Evolutionary conservation across 306 rosid species (phyloP).

Genomic region (Spatholobus suberectus): DNA sequence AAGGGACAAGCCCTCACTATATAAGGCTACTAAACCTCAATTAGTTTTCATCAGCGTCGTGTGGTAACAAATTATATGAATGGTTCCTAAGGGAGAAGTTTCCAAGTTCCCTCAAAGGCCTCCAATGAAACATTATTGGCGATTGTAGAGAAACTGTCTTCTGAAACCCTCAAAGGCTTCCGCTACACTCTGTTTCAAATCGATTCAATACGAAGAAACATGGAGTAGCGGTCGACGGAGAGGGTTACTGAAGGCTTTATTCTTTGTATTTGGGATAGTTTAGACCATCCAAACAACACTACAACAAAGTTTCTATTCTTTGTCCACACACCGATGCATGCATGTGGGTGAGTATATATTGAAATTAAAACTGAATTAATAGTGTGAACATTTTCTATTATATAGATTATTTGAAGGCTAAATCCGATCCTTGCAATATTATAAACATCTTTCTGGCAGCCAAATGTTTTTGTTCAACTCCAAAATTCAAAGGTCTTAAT

Average conservation of each 20-base stretch:
- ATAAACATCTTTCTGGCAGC: neutral
- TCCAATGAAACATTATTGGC: neutral
- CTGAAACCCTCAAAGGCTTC: slow-evolving; percentile 2
- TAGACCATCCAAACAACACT: neutral
- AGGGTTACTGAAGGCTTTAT: neutral
- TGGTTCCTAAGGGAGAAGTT: no score
- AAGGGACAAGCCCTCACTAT: neutral
- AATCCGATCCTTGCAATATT: neutral
- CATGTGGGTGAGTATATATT: neutral
- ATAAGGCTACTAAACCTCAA: neutral
- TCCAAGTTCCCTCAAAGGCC: no score
- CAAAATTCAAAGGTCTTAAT: no score
- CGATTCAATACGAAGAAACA: neutral
- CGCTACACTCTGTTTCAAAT: neutral
- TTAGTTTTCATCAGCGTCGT: neutral
- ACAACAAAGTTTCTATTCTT: neutral
- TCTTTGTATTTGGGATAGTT: neutral
- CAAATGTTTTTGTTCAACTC: no score
- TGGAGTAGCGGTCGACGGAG: neutral
- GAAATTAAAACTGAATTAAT: neutral
- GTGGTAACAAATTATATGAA: no score
- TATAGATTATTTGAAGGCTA: neutral
- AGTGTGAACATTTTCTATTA: no score
- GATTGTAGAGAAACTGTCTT: neutral
- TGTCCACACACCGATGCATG: neutral